phyloP scores from a whole-genome alignment of 176 grass and related monocot genomes.

The Saccharum officinarum region DNA sequence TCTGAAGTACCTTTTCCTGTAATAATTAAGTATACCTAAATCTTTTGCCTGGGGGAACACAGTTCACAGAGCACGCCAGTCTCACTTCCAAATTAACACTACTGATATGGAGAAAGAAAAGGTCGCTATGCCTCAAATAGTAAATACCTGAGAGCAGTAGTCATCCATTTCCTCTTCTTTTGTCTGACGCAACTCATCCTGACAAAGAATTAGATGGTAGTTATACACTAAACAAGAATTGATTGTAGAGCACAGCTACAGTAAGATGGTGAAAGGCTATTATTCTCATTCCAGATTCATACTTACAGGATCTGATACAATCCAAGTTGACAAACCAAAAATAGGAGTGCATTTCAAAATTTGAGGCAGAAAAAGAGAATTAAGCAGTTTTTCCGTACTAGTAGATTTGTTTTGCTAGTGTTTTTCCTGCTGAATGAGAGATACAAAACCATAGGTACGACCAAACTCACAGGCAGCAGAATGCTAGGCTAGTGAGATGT shows the following conservation, averaged over 20 bases:
- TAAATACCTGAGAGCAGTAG: constrained; percentile 95
- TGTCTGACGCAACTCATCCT: constrained; percentile 95
- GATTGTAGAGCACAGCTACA: background rate
- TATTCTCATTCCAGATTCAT: constrained; percentile 25
- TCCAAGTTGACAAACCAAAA: constrained; percentile 15
- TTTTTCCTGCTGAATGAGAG: background rate
- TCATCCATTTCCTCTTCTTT: constrained; percentile 99
- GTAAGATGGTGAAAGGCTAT: constrained; percentile 25
- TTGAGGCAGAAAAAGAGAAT: constrained; percentile 11
- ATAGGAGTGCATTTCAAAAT: background rate
- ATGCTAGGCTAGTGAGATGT: background rate
- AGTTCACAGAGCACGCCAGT: background rate
- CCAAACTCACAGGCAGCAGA: background rate
- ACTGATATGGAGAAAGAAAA: background rate
- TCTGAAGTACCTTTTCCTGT: background rate
- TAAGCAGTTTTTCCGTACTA: background rate
- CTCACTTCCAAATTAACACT: background rate
- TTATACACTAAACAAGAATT: constrained; percentile 21
- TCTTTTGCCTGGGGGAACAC: background rate
- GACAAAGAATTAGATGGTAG: constrained; percentile 34
- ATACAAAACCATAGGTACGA: background rate
- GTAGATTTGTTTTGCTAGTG: background rate
- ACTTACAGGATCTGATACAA: constrained; percentile 9
- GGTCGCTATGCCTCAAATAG: background rate
- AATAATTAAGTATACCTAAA: constrained; percentile 7